These are phyloP conservation scores for Pseudocercospora ulei DNA, from an alignment of 2,329 filamentous ascomycete genomes.

Conservation along the genomic window DNA sequence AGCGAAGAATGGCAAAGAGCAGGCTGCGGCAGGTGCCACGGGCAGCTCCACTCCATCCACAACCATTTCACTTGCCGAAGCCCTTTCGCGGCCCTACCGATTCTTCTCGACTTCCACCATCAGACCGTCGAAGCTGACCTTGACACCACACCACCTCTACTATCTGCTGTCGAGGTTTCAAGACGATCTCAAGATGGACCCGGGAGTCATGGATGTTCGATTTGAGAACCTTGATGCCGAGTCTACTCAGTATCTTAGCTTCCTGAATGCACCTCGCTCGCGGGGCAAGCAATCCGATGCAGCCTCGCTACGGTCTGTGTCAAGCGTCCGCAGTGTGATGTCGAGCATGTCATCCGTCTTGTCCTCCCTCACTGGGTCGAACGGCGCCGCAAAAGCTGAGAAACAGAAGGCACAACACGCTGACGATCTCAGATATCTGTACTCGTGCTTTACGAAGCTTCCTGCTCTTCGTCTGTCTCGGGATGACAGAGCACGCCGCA, in stretches of 20 bases:
- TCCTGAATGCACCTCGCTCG: slow-evolving; percentile 72
- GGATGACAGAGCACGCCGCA: slow-evolving; percentile 84
- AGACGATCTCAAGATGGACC: slow-evolving; percentile 68
- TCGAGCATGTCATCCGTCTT: slow-evolving; percentile 90
- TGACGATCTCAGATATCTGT: slow-evolving; percentile 86
- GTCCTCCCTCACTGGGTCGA: slow-evolving; percentile 76
- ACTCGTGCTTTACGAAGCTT: slow-evolving; percentile 97
- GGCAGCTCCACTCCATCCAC: slow-evolving; percentile 57
- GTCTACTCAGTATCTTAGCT: slow-evolving; percentile 89
- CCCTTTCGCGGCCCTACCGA: slow-evolving; percentile 75
- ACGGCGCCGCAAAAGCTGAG: slow-evolving; percentile 72
- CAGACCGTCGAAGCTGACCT: slow-evolving; percentile 81
- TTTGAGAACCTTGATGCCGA: slow-evolving; percentile 84
- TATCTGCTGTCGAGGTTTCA: slow-evolving; percentile 93
- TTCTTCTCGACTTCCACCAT: slow-evolving; percentile 67
- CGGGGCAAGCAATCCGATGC: slow-evolving; percentile 71
- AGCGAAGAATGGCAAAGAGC: slow-evolving; percentile 48
- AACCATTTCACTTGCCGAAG: slow-evolving; percentile 65
- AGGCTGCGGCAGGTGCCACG: slow-evolving; percentile 34
- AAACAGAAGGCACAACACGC: slow-evolving; percentile 79
- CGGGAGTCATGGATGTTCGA: slow-evolving; percentile 92
- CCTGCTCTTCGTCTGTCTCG: slow-evolving; percentile 80
- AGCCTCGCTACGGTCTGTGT: slow-evolving; percentile 88
- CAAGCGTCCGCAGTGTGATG: slow-evolving; percentile 94
- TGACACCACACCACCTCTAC: slow-evolving; percentile 94